phyloP scores from a whole-genome alignment of 169 alveolate genomes.

The Plasmodium gaboni region DNA sequence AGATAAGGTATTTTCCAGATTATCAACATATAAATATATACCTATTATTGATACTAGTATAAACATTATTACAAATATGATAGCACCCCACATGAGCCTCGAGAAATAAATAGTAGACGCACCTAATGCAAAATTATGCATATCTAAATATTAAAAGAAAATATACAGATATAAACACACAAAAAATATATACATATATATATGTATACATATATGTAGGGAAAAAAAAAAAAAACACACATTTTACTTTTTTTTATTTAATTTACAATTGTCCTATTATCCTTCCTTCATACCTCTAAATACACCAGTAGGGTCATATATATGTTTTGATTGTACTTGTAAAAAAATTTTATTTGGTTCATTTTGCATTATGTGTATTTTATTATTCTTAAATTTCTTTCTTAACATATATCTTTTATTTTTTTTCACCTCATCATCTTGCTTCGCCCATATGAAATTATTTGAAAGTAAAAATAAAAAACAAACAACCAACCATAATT shows the following conservation, averaged over 20 bases:
- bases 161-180: background rate
- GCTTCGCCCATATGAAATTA: too few relatives aligned
- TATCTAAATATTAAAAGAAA: background rate
- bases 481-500: too few relatives aligned
- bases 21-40: slow-evolving; percentile 40
- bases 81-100: slow-evolving; percentile 72
- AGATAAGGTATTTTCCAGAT: slow-evolving; percentile 13
- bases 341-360: slow-evolving; percentile 38
- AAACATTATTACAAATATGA: slow-evolving; percentile 55
- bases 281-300: slow-evolving; percentile 31
- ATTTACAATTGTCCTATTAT: background rate
- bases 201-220: background rate
- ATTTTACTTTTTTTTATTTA: background rate
- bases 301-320: slow-evolving; percentile 52
- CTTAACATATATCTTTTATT: background rate
- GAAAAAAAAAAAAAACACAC: background rate
- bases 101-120: slow-evolving; percentile 64
- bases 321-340: slow-evolving; percentile 21
- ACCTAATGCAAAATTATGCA: slow-evolving; percentile 55
- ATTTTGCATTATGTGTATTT: slow-evolving; percentile 8
- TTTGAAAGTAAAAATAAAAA: too few relatives aligned
- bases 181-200: too few relatives aligned
- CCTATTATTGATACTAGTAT: slow-evolving; percentile 56
- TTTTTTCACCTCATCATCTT: too few relatives aligned
- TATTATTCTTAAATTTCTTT: slow-evolving; percentile 17